Conservation (phyloP, 2,329 filamentous ascomycete species). For the Fusarium nematophilum region DNA sequence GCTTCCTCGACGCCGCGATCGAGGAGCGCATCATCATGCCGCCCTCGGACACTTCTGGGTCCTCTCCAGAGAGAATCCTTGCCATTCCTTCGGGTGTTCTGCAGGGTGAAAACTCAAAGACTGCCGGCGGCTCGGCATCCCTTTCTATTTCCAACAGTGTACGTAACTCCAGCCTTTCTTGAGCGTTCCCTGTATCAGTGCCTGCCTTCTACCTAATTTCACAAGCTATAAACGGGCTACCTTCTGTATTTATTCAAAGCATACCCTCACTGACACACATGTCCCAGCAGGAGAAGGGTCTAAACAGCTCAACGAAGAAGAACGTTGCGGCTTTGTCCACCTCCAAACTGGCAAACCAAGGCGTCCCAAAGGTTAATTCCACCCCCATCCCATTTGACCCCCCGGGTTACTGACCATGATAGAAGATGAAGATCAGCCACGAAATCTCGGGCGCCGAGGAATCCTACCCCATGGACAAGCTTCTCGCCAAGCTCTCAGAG, state of each 20-base stretch:
- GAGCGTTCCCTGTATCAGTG: not conserved
- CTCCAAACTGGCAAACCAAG: conserved; percentile 67
- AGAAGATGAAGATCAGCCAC: conserved; percentile 62
- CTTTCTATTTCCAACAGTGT: conserved; percentile 28
- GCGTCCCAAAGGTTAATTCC: conserved; percentile 61
- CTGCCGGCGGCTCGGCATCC: conserved; percentile 23
- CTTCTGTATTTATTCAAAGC: not conserved
- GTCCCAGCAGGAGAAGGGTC: conserved; percentile 34
- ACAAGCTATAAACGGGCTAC: not conserved
- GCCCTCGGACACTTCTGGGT: conserved; percentile 41
- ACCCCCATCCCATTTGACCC: not conserved
- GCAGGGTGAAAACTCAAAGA: conserved; percentile 38
- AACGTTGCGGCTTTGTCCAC: conserved; percentile 60
- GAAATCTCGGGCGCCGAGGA: conserved; percentile 53
- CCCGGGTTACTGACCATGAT: conserved; percentile 43
- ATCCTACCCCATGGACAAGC: conserved; percentile 73
- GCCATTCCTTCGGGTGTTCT: conserved; percentile 21
- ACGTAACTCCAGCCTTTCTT: conserved; percentile 15
- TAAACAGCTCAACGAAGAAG: conserved; percentile 51
- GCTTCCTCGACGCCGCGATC: conserved; percentile 12
- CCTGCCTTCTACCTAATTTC: not conserved
- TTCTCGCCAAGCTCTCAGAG: conserved; percentile 79
- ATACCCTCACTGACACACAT: not conserved
- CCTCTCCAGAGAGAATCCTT: conserved; percentile 43
- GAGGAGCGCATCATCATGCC: conserved; percentile 44